Percentiles rank a stretch among this genome's conserved stretches.
phyloP scores from a whole-genome alignment of 2,329 filamentous ascomycete species.

The Fusarium penzigii region DNA sequence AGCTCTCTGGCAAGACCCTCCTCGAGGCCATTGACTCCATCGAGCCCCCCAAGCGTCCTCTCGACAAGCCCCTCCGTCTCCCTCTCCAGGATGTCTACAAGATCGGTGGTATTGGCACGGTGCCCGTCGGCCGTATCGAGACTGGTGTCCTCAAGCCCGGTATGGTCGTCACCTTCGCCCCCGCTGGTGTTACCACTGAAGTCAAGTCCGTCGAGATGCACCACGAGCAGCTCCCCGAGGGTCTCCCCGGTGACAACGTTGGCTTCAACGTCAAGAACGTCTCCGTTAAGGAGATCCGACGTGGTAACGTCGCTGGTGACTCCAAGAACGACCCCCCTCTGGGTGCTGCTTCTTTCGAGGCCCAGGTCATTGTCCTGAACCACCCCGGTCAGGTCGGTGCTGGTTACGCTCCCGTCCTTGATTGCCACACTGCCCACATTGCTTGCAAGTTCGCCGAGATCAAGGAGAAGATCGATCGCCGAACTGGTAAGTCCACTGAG shows the following conservation, averaged over 20 bases:
- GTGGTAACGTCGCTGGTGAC: conserved; percentile 99
- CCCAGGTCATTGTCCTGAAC: conserved; percentile 99
- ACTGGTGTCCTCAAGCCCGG: conserved; percentile 91
- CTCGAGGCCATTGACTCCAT: conserved; percentile 98
- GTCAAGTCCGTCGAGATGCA: conserved; percentile 99
- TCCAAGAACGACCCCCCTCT: conserved; percentile 98
- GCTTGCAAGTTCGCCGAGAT: conserved; percentile 99
- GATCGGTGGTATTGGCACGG: conserved; percentile 99
- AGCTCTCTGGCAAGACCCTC: conserved; percentile 92
- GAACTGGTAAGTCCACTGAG: conserved; percentile 98
- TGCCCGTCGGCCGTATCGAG: conserved; percentile 99
- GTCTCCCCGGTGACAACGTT: conserved; percentile 99
- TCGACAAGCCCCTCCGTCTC: conserved; percentile 99
- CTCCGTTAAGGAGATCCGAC: conserved; percentile 99
- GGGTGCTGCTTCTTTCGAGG: conserved; percentile 92
- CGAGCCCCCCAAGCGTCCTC: conserved; percentile 87
- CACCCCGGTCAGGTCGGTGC: conserved; percentile 99
- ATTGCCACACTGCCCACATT: conserved; percentile 99
- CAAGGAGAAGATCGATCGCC: conserved; percentile 99
- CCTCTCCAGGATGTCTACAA: conserved; percentile 99
- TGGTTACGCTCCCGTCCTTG: conserved; percentile 97
- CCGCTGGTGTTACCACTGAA: conserved; percentile 99
- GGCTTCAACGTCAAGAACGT: conserved; percentile 99
- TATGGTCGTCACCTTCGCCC: conserved; percentile 98
- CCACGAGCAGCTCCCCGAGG: conserved; percentile 97